Evolutionary conservation across 139 green algal species (phyloP).

Genomic region (Picochlorum costavermella): DNA sequence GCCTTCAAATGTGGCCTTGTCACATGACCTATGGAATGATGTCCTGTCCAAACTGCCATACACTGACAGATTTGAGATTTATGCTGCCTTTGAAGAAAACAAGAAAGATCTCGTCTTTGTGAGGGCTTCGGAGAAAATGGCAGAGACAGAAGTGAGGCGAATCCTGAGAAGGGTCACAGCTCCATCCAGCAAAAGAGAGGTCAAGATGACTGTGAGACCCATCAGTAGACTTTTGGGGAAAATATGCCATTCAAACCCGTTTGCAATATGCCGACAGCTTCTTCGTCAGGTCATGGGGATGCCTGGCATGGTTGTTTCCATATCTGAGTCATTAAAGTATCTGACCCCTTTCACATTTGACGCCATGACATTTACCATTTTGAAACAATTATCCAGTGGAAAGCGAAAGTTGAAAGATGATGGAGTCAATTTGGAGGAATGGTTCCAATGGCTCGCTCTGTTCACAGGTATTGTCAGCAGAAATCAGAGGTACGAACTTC

Average conservation of each 20-base stretch:
- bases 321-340: constrained; percentile 66
- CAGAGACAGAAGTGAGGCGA: constrained; percentile 34
- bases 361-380: constrained; percentile 59
- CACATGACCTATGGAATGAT: constrained; percentile 52
- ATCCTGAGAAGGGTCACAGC: constrained; percentile 44
- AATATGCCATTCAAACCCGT: constrained; percentile 36
- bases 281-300: constrained; percentile 45
- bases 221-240: constrained; percentile 55
- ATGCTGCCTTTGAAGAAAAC: constrained; percentile 38
- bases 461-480: constrained; percentile 48
- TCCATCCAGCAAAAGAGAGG: constrained; percentile 35
- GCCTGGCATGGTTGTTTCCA: constrained; percentile 55
- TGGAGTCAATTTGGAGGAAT: constrained; percentile 69
- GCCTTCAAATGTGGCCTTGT: constrained; percentile 42
- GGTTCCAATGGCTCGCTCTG: constrained; percentile 51
- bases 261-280: constrained; percentile 40
- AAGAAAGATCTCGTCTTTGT: constrained; percentile 23
- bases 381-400: constrained; percentile 36
- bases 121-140: constrained; percentile 34
- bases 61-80: constrained; percentile 46
- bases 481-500: not conserved
- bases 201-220: constrained; percentile 34
- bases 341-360: constrained; percentile 53
- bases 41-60: constrained; percentile 58
- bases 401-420: constrained; percentile 64